These are phyloP conservation scores for Primulina tabacum DNA, from an alignment of 257 asterid genomes.

Conservation along the genomic window DNA sequence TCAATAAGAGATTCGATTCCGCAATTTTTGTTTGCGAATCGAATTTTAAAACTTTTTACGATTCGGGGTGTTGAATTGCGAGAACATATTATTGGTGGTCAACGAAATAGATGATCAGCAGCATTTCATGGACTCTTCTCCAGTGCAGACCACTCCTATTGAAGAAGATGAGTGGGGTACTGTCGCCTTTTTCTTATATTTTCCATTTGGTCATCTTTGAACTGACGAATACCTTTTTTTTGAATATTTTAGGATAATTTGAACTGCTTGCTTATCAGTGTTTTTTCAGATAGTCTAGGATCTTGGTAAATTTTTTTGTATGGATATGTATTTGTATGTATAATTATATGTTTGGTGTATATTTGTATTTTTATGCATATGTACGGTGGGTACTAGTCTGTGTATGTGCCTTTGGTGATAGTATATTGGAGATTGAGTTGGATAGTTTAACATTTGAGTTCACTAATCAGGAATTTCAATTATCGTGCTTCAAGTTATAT, in stretches of 20 bases:
- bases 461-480: not conserved
- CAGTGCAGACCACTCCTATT: constrained; percentile 17
- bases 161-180: constrained; percentile 16
- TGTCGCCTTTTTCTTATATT: not conserved
- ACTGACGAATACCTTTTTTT: not conserved
- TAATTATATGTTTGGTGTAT: not conserved
- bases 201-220: not conserved
- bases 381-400: no score
- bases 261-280: not conserved
- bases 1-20: not conserved
- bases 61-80: not conserved
- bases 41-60: not conserved
- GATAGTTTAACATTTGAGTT: not conserved
- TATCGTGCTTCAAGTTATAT: not conserved
- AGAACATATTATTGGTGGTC: not conserved
- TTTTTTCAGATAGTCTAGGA: not conserved
- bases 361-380: no score
- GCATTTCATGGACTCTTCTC: constrained; percentile 13
- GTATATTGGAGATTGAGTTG: not conserved
- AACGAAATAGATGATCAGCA: not conserved
- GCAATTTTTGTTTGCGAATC: no score
- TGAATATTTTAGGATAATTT: no score
- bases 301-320: not conserved
- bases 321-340: not conserved
- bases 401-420: not conserved